phyloP scores from a whole-genome alignment of 2,329 filamentous ascomycete species.

The Hortaea werneckii region DNA sequence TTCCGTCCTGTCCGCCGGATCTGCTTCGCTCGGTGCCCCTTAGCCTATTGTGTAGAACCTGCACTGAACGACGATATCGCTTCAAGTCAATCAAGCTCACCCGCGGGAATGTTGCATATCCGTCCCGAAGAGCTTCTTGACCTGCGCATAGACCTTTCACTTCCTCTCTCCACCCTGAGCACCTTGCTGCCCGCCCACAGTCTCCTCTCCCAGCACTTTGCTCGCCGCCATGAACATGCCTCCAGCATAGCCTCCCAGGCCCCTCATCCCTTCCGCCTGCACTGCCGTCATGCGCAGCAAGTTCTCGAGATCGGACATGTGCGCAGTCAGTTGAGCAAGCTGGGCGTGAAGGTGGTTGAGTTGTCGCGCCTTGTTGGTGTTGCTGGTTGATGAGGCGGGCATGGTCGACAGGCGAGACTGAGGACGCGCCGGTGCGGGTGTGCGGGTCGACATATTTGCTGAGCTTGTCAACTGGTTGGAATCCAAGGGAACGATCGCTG shows the following conservation, averaged over 20 bases:
- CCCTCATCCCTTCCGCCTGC: constrained; percentile 85
- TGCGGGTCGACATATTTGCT: neutral
- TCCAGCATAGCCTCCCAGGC: constrained; percentile 82
- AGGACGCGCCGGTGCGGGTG: neutral
- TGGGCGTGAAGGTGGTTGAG: constrained; percentile 77
- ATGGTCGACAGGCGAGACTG: constrained; percentile 34
- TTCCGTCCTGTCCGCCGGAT: no score
- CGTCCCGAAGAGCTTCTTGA: no score
- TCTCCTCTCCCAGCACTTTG: constrained; percentile 86
- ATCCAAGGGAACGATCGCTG: no score
- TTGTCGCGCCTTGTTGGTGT: constrained; percentile 35
- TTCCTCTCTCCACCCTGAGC: neutral
- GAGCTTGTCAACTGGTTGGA: no score
- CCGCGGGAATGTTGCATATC: no score
- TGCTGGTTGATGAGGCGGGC: constrained; percentile 32
- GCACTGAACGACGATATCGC: no score
- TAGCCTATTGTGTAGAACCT: no score
- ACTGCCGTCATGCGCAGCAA: constrained; percentile 89
- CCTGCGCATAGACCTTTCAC: no score
- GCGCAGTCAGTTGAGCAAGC: constrained; percentile 81
- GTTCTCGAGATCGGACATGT: constrained; percentile 88
- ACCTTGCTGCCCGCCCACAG: constrained; percentile 32
- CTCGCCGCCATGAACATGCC: constrained; percentile 94
- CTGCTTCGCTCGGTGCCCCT: no score
- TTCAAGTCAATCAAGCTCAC: no score